Base-by-base conservation (phyloP, 345 rosid species). In the Arabis alpina region DNA sequence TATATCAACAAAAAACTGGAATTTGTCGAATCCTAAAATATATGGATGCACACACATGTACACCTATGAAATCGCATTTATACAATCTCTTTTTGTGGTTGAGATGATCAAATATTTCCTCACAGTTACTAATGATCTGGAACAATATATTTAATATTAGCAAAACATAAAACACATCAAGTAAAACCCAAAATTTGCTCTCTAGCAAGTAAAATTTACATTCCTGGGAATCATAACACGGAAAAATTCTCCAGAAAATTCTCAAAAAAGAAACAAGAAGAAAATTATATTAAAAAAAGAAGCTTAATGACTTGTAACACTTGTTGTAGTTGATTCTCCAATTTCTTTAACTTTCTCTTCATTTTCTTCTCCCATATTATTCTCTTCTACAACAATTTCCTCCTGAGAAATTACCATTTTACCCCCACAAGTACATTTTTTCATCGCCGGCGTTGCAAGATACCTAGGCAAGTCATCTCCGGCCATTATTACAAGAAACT, bases 401-500 rank as follows among this genome's bases (percentile, higher is more conserved):
- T 76, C 71, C 25, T 54, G 16, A 3, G 54, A 23, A 56, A 47
- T 25, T 14, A 76, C 71, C 37, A 45, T 45, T 34, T 69, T 61
- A 2, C 71, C 79, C 61, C 79, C 82, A 8, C 82, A 77, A 16
- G 77, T 66, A 36, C 79, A 70, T 62, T 52, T 78, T 68, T 66
- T 81, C 56, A 79, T 65, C 47, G 83, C 73, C 15, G 88, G 96
- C 2, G 96, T 89, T 4, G 96, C 96, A 24, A 89, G 64, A 64
- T 71, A 89, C 67, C 84, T 89, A 2, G 92, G 96, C 42, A 81
- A 82, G 42, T 75, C 76, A 2, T 89, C 77, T n/a, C 96, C 96
- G 2, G 96, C 92, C 90, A 89, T 80, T 51, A 89, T 87, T 11
- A 89, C 96, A 23, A 84, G 40, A 64, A 85, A 44, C 79, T 85